Base-by-base conservation (phyloP, 306 rosid species). In the Corylus americana region DNA sequence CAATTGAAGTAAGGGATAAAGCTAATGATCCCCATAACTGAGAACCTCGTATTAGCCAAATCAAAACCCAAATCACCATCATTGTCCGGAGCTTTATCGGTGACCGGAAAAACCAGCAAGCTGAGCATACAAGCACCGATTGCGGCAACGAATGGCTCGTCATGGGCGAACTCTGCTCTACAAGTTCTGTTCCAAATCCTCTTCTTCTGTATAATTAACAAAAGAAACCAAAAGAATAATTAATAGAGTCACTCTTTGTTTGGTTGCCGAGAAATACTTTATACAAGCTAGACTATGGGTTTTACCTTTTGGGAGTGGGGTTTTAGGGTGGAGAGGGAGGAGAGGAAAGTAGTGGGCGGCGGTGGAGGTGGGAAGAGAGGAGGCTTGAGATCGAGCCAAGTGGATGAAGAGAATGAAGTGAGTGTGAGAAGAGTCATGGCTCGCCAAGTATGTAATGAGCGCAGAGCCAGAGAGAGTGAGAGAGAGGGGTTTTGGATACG, bases 1-100 rank as follows among this genome's bases (percentile, higher is more conserved):
- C 99, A 96, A 80, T 96, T 96, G 85, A 96, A 96, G 87, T 89
- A 96, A 55, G 99, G 99, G 80, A 96, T 90, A 90, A 93, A 87
- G 79, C 96, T 89, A 25, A 95, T 70, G 71, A 95, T 85, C 67
- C 91, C 88, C 99, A 95, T 93, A 22, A 91, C 93, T 0, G 91
- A 92, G 31, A 95, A 82, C 87, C 97, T 90, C 1, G 96, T 55
- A 76, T 93, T 97, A 13, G 90, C 86, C 47, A 91, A 78, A 29
- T 86, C 90, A 44, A 89, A 12, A 4, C 86, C 75, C 31, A 90
- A 86, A 14, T 89, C 91, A 47, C 73, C 87, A 17, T 88, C 92
- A 0, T 81, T 89, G 4, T 77, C 81, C 0, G 70, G 62, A 73
- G 80, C 47, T 59, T 59, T 59, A 8, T 29, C 35, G 7, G 83